Conservation (phyloP, 2,329 filamentous ascomycete genomes). For the Fusarium robinianum region DNA sequence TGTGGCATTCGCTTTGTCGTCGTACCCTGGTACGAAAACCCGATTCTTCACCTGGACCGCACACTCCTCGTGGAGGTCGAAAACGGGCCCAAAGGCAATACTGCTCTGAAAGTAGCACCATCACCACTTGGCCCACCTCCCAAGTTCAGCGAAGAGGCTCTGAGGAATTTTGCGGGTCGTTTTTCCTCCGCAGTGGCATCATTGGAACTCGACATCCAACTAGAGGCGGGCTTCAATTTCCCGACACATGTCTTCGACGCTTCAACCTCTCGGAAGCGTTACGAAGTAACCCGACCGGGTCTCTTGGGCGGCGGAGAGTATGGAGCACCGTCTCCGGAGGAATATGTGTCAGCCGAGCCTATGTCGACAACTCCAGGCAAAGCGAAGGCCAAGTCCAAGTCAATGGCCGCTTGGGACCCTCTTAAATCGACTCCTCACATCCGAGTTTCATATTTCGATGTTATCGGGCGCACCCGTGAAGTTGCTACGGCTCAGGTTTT, state of each 20-base stretch:
- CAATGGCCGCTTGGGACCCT: slow-evolving; percentile 5
- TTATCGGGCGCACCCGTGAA: not conserved
- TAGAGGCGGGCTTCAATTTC: not conserved
- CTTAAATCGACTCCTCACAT: slow-evolving; percentile 10
- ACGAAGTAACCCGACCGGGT: slow-evolving; percentile 11
- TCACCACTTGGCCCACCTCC: slow-evolving; percentile 8
- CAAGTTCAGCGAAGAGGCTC: not conserved
- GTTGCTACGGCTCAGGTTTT: slow-evolving; percentile 13
- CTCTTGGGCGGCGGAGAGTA: not conserved
- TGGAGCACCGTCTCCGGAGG: not conserved
- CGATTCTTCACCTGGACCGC: slow-evolving; percentile 8
- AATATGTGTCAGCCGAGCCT: slow-evolving; percentile 5
- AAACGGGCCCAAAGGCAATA: not conserved
- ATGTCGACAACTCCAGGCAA: slow-evolving; percentile 4
- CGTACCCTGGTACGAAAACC: slow-evolving; percentile 11
- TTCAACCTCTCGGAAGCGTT: slow-evolving; percentile 1
- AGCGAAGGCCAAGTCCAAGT: not conserved
- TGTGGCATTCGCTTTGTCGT: slow-evolving; percentile 8
- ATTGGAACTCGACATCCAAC: not conserved
- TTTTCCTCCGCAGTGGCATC: not conserved
- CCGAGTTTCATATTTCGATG: not conserved
- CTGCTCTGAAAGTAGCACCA: not conserved
- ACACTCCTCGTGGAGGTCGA: slow-evolving; percentile 1
- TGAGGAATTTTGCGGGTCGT: slow-evolving; percentile 5
- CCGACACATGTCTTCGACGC: not conserved